A percentile compares a stretch with the other conserved stretches of the same genome.
Conservation (phyloP, 306 rosid species). For the Malus sylvestris region DNA sequence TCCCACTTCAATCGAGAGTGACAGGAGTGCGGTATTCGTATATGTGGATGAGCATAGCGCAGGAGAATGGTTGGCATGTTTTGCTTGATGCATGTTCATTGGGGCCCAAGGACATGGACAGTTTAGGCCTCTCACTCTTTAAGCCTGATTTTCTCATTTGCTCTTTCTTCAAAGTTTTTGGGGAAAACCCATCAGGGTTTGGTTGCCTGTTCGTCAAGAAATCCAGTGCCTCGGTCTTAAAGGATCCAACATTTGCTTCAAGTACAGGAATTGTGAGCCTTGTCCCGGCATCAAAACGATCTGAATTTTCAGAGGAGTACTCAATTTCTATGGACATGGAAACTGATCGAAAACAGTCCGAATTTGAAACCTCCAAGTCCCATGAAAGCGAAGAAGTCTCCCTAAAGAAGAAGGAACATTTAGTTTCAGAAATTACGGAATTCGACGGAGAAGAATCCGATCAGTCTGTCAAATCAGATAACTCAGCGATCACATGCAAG, state of each 20-base stretch:
- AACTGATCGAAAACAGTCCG: conserved; percentile 14
- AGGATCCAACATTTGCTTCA: conserved; percentile 29
- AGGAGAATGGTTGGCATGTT: conserved; percentile 72
- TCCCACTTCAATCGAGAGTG: conserved; percentile 71
- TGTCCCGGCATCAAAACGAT: conserved; percentile 25
- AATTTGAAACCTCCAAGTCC: background rate
- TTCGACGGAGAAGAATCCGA: background rate
- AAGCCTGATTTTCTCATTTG: conserved; percentile 75
- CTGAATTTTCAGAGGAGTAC: conserved; percentile 3
- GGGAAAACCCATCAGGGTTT: conserved; percentile 78
- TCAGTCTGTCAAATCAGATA: conserved; percentile 14
- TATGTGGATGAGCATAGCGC: conserved; percentile 76
- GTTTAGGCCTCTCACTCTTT: conserved; percentile 67
- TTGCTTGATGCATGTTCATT: conserved; percentile 68
- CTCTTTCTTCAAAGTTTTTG: conserved; percentile 66
- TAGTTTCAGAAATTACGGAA: conserved; percentile 31
- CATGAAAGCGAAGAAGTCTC: background rate
- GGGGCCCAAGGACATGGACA: conserved; percentile 77
- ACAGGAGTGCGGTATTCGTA: conserved; percentile 74
- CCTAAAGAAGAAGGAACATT: conserved; percentile 3
- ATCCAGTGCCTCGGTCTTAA: conserved; percentile 38
- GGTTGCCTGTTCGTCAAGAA: conserved; percentile 81
- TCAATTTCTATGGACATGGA: background rate
- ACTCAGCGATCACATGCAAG: conserved; percentile 35
- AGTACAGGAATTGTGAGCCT: conserved; percentile 62